Conservation (phyloP, 2,329 filamentous ascomycete genomes). For the Grosmannia serpens region DNA sequence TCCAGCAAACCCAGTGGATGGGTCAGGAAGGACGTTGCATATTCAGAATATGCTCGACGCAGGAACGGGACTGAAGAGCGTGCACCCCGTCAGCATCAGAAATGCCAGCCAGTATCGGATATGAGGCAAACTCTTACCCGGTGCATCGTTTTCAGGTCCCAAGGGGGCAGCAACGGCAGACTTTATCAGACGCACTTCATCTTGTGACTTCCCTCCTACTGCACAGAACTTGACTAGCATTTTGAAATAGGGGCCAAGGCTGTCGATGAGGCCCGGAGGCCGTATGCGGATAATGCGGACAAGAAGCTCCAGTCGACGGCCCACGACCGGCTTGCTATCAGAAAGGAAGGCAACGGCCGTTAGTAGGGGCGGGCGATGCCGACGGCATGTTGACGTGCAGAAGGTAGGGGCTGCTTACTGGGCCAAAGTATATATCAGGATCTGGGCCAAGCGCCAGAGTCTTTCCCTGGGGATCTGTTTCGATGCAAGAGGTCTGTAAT, state of each 20-base stretch:
- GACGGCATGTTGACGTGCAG: not conserved
- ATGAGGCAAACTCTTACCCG: not conserved
- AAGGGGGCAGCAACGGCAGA: conserved; percentile 12
- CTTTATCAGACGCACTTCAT: conserved; percentile 7
- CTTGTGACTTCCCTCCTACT: conserved; percentile 1
- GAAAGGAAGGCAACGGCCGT: not conserved
- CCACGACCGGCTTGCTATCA: not conserved
- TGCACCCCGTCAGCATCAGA: not conserved
- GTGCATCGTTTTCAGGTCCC: not conserved
- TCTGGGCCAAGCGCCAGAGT: conserved; percentile 22
- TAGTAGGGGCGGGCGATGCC: not conserved
- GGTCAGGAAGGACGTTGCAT: conserved; percentile 28
- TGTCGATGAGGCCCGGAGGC: conserved; percentile 8
- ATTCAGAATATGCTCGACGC: conserved; percentile 20
- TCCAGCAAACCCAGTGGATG: conserved; percentile 28
- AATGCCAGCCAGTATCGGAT: too few relatives aligned
- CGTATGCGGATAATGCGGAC: conserved; percentile 9
- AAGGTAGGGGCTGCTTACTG: conserved; percentile 10
- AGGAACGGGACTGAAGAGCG: not conserved
- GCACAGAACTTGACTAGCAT: conserved; percentile 7
- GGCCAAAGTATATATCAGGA: conserved; percentile 25
- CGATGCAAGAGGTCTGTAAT: conserved; percentile 24
- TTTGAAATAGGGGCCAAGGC: conserved; percentile 13
- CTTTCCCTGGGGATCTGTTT: conserved; percentile 18
- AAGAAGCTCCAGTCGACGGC: conserved; percentile 6